phyloP scores from a whole-genome alignment of 495 filamentous ascomycete species.

The Podospora fimiseda region DNA sequence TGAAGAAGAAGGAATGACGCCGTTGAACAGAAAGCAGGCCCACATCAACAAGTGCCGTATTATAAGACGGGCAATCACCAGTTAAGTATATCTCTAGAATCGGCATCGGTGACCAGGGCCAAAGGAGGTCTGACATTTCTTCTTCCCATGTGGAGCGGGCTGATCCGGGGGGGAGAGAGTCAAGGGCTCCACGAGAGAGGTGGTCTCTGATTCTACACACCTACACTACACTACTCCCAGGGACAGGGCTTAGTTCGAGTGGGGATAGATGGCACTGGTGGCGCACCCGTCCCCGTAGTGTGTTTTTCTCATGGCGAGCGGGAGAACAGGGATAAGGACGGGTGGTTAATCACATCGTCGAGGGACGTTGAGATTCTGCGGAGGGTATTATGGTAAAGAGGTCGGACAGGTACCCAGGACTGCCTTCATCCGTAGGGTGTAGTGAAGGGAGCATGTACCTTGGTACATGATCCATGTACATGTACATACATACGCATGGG shows the following conservation, averaged over 20 bases:
- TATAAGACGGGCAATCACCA: conserved; percentile 29
- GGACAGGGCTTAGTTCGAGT: conserved; percentile 12
- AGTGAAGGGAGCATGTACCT: conserved; percentile 1
- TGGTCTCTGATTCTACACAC: conserved; percentile 10
- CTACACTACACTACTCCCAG: neutral
- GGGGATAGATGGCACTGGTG: conserved; percentile 8
- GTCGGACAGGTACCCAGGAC: conserved; percentile 1
- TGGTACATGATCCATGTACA: neutral
- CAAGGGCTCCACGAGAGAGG: neutral
- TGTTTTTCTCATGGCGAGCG: conserved; percentile 7
- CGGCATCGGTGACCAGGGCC: conserved; percentile 9
- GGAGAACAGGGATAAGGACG: conserved; percentile 13
- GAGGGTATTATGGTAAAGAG: no score
- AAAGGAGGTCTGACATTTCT: neutral
- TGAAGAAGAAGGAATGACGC: conserved; percentile 12
- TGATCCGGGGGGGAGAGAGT: conserved; percentile 7
- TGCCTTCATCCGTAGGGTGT: conserved; percentile 7
- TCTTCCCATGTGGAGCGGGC: conserved; percentile 2
- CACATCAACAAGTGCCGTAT: conserved; percentile 6
- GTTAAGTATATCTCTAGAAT: conserved; percentile 7
- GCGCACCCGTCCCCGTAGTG: conserved; percentile 9
- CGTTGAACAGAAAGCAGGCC: conserved; percentile 11
- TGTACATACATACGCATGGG: neutral
- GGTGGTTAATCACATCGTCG: neutral
- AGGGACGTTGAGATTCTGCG: neutral